phyloP scores from a whole-genome alignment of 768 basidiomycete species.

The Dacryopinax primogenitus region DNA sequence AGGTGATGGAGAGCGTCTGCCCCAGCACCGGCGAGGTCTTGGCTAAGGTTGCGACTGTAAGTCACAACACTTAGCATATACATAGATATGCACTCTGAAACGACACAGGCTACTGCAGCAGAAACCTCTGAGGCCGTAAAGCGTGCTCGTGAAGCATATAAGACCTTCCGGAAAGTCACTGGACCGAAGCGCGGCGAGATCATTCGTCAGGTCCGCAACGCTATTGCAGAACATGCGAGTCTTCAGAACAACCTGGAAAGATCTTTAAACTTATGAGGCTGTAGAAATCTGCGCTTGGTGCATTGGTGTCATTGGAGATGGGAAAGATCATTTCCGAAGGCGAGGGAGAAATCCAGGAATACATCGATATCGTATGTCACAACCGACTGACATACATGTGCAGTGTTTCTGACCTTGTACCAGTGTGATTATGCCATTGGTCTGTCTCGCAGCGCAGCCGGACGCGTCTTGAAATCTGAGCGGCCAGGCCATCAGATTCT shows the following conservation, averaged over 20 bases:
- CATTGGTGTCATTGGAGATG: conserved; percentile 52
- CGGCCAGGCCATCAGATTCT: conserved; percentile 81
- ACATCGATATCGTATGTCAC: conserved; percentile 73
- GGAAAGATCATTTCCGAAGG: conserved; percentile 84
- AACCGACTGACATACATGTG: neutral
- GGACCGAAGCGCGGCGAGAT: conserved; percentile 83
- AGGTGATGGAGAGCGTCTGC: conserved; percentile 55
- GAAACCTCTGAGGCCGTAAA: conserved; percentile 60
- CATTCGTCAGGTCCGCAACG: conserved; percentile 74
- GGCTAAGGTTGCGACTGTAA: conserved; percentile 56
- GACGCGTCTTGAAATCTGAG: conserved; percentile 74
- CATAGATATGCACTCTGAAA: neutral
- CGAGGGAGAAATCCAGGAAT: conserved; percentile 86
- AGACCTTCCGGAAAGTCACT: conserved; percentile 58
- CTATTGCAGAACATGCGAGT: conserved; percentile 58
- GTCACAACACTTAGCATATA: conserved; percentile 22
- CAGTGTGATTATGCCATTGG: conserved; percentile 94
- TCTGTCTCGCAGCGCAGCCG: conserved; percentile 88
- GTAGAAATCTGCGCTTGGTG: conserved; percentile 66
- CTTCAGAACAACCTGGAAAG: conserved; percentile 15
- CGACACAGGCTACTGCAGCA: conserved; percentile 45
- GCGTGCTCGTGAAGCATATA: conserved; percentile 61
- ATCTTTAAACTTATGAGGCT: neutral
- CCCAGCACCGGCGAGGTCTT: conserved; percentile 80
- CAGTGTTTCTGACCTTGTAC: neutral